Evolutionary conservation across 1,284 basidiomycete species (phyloP).

Genomic region (Rhodotorula sp.): DNA sequence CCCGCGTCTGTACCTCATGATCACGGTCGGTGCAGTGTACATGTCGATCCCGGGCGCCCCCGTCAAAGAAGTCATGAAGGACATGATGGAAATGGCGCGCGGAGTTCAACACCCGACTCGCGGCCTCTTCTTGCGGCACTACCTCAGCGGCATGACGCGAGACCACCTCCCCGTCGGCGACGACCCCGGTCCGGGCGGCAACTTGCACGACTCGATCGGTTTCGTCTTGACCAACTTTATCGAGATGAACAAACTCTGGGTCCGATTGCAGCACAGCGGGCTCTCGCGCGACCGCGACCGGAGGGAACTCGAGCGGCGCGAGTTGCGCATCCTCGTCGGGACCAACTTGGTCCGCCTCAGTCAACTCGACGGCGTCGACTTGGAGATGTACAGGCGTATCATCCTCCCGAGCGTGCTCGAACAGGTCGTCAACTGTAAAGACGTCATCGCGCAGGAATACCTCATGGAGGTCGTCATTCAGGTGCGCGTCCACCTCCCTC

Average conservation of each 20-base stretch:
- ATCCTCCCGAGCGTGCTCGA: constrained; percentile 88
- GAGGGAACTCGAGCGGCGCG: constrained; percentile 86
- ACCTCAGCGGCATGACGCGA: constrained; percentile 89
- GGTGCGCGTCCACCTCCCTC: constrained; percentile 52
- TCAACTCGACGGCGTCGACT: constrained; percentile 88
- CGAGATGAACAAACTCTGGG: constrained; percentile 99
- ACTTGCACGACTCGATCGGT: constrained; percentile 84
- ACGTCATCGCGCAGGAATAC: constrained; percentile 95
- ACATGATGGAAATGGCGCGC: constrained; percentile 98
- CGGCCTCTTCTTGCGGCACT: constrained; percentile 88
- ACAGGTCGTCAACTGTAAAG: constrained; percentile 94
- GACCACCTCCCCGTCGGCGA: constrained; percentile 85
- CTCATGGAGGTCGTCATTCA: constrained; percentile 98
- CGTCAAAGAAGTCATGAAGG: constrained; percentile 97
- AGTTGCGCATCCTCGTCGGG: constrained; percentile 88
- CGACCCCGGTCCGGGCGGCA: constrained; percentile 63
- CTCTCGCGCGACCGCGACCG: constrained; percentile 93
- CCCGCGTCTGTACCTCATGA: constrained; percentile 83
- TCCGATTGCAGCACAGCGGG: constrained; percentile 90
- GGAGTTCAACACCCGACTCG: constrained; percentile 91
- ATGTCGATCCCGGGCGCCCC: constrained; percentile 94
- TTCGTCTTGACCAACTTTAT: constrained; percentile 97
- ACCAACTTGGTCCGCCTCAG: constrained; percentile 90
- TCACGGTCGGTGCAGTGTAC: constrained; percentile 94
- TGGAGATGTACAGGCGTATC: constrained; percentile 76